phyloP scores from a whole-genome alignment of 345 rosid species.

The Eucalyptus grandis region DNA sequence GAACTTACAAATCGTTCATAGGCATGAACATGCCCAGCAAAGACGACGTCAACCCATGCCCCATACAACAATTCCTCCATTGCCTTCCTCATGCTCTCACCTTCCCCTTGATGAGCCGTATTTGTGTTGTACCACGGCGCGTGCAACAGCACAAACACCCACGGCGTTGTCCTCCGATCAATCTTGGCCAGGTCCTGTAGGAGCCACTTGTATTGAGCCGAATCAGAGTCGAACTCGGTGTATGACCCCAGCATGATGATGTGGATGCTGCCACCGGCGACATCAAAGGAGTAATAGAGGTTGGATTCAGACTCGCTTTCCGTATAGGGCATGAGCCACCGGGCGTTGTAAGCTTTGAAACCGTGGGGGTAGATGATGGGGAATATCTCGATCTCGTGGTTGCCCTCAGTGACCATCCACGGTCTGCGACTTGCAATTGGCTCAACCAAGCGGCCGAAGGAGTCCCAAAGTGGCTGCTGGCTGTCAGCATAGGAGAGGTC shows the following conservation, averaged over 20 bases:
- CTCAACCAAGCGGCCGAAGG: conserved; percentile 86
- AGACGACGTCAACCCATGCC: conserved; percentile 73
- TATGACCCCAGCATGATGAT: conserved; percentile 69
- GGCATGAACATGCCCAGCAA: conserved; percentile 88
- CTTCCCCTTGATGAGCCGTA: conserved; percentile 81
- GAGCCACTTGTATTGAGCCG: conserved; percentile 77
- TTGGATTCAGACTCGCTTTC: conserved; percentile 78
- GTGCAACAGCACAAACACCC: conserved; percentile 74
- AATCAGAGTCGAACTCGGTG: conserved; percentile 36
- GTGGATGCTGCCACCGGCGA: conserved; percentile 41
- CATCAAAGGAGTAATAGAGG: conserved; percentile 79
- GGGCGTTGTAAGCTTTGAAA: conserved; percentile 71
- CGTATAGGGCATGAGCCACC: conserved; percentile 77
- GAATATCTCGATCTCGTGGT: conserved; percentile 70
- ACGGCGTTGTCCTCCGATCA: conserved; percentile 60
- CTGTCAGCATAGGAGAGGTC: conserved; percentile 77
- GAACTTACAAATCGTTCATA: conserved; percentile 85
- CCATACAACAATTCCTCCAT: conserved; percentile 64
- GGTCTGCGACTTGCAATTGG: conserved; percentile 69
- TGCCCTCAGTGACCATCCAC: conserved; percentile 93
- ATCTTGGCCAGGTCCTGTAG: conserved; percentile 37
- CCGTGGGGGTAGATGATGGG: conserved; percentile 53
- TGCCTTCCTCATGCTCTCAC: conserved; percentile 68
- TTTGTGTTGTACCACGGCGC: conserved; percentile 94
- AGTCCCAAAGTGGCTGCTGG: conserved; percentile 78